Evolutionary conservation across 805 yeast genomes (phyloP), one percentile per base, ranked within the genome.

Genomic region (Candida pseudofarinosa): DNA sequence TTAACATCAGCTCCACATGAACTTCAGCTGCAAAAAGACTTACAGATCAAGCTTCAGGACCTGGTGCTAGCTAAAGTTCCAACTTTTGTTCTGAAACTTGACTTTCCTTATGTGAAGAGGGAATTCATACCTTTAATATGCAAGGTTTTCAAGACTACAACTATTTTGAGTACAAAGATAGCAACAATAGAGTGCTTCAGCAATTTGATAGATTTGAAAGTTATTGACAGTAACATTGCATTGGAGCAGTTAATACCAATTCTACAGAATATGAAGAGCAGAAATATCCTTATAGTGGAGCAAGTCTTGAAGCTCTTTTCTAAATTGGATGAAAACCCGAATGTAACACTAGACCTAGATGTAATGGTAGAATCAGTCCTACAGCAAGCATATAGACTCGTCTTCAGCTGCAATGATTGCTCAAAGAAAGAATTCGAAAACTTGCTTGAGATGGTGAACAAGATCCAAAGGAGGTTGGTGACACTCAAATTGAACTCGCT

Each of bases 161-260:
- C 90, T 0, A 80, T 93, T 20, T 69, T 90, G 28, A 80, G 85
- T 4, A 85, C 93, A 19, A 91, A 93, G 55, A 67, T 84, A 14
- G 73, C 79, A 13, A 78, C 93, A 2, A 70, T 88, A 17, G 65
- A 72, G 15, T 73, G 86, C 1, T 81, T 89, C 52, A 71, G 76
- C 12, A 55, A 66, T 37, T 63, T 89, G 53, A 74, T 86, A 14
- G 74, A 70, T 16, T 67, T 73, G 16, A 80, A 81, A 46, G 74
- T 80, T 4, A 72, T 89, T 41, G 96, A 90, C 52, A 80, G 79
- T 50, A 75, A 79, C 41, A 77, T 85, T 2, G 77, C 89, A 28
- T 72, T 74, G 30, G 97, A 91, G 38, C 87, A 84, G 42, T 69
- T 93, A 32, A 63, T 93, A n/a, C 97, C 97, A 0, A 64, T 91